These are phyloP conservation scores for Juncus inflexus DNA, from an alignment of 176 grass and related monocot species.

Conservation along the genomic window DNA sequence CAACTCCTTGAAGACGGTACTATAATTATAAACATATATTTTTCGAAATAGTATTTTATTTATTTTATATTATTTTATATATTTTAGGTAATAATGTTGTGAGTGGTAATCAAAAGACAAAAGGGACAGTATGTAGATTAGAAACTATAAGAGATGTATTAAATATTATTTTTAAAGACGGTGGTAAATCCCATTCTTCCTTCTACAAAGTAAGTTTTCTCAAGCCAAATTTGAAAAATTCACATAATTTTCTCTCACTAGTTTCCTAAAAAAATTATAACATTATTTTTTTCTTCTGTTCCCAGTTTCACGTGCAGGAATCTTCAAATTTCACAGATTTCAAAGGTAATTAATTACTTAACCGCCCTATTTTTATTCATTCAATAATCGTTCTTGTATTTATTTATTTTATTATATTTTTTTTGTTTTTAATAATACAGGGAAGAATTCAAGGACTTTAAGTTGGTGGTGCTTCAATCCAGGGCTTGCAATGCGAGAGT, in stretches of 20 bases:
- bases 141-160: slow-evolving; percentile 82
- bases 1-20: slow-evolving; percentile 90
- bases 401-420: slow-evolving; percentile 22
- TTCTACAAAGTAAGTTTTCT: slow-evolving; percentile 84
- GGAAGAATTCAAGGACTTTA: slow-evolving; percentile 70
- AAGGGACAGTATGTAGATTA: slow-evolving; percentile 67
- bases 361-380: neutral
- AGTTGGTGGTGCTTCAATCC: slow-evolving; percentile 99
- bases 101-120: slow-evolving; percentile 43
- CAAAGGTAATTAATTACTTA: slow-evolving; percentile 48
- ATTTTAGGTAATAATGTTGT: slow-evolving; percentile 59
- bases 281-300: slow-evolving; percentile 28
- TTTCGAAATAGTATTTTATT: slow-evolving; percentile 20
- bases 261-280: slow-evolving; percentile 4
- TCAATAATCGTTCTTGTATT: slow-evolving; percentile 4
- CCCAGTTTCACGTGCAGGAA: slow-evolving; percentile 96
- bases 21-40: slow-evolving; percentile 23
- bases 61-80: slow-evolving; percentile 13
- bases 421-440: slow-evolving; percentile 37
- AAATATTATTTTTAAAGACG: slow-evolving; percentile 84
- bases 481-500: slow-evolving; percentile 91
- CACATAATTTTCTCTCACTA: slow-evolving; percentile 8
- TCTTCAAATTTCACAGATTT: slow-evolving; percentile 58
- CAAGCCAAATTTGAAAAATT: neutral
- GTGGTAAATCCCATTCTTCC: slow-evolving; percentile 78